Base-by-base conservation (phyloP, 331 rosid species). In the Malus hybrid region DNA sequence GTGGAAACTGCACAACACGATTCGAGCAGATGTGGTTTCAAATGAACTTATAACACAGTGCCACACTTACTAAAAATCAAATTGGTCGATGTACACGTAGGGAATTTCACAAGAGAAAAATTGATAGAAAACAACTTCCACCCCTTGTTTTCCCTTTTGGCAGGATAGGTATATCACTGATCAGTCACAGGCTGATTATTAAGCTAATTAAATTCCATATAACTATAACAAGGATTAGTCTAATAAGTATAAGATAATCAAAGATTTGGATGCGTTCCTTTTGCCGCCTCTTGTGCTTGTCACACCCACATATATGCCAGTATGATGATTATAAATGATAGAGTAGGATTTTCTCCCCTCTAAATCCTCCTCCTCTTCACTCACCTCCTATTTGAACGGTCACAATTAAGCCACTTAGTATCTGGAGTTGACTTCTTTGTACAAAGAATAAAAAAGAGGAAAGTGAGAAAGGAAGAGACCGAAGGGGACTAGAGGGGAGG, bases 321-420 rank as follows among this genome's bases (percentile, higher is more conserved):
- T 46, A 4, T 4, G 16, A 46, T 36, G 52, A 6, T 13, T 12
- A 46, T 46, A 5, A 44, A 13, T 14, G 3, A 36, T 36, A 1
- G 44, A 36, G 0, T 36, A 9, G 0, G 44, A 36, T 36, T 36
- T 0, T 36, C 44, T 2, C 44, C 2, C 1, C 4, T 36, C 12
- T 8, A 36, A 36, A 36, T 36, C 44, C 44, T 36, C 1, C 0
- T 36, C 0, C 11, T 36, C 12, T 36, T 1, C 4, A 36, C 4
- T 36, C 0, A 36, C 0, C 11, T 36, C 4, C 0, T 36, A 36
- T 36, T 8, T 36, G 0, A 36, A 36, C 0, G 0, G 44, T 2
- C 44, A 36, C 44, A 0, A 39, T 39, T 9, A 39, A 39, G 46
- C 4, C 12, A 39, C 3, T 39, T 39, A 39, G 3, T 39, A 39